Evolutionary conservation across 768 basidiomycete species (phyloP), one percentile per base, ranked within the genome.

Genomic region (Cubamyces lactineus): DNA sequence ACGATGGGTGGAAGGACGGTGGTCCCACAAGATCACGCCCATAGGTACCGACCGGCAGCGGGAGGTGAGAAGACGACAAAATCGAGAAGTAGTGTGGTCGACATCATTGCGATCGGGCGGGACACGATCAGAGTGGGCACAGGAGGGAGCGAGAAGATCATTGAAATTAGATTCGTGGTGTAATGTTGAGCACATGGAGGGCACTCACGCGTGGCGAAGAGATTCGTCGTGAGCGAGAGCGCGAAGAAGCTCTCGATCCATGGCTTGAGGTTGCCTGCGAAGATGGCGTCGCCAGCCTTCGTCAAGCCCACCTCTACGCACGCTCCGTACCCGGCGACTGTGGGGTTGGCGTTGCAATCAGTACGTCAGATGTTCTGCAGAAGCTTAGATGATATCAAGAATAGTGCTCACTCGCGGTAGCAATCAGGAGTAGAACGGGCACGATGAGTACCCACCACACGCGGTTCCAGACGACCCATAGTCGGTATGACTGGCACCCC

Each of bases 161-260:
- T 13, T 17, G 17, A 13, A 12, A 34, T 34, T 34, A 34, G 34
- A 11, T 9, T 34, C 11, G 5, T 1, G 34, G 34, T 34, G 34
- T 4, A 11, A 9, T 11, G 34, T 34, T 34, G 26, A 28, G 26
- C 12, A 4, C 7, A 7, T 26, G 34, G 23, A 40, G 7, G 8
- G 13, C 12, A 59, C 60, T 47, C 39, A 65, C 60, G 16, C 4
- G 59, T 61, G 2, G 56, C 56, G 53, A 65, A 51, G 23, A 65
- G 51, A 46, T 65, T 65, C 3, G 59, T 61, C 7, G 59, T 55
- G 28, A 65, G 60, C 11, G 64, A 61, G 21, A 65, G 56, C 30
- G 64, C 57, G 30, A 65, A 61, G 53, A 65, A 65, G 7, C 55
- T 47, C 30, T 56, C 53, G 38, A 65, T 58, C 64, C 64, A 65